phyloP scores from a whole-genome alignment of 75 land plant genomes.

The Azolla pinnata region DNA sequence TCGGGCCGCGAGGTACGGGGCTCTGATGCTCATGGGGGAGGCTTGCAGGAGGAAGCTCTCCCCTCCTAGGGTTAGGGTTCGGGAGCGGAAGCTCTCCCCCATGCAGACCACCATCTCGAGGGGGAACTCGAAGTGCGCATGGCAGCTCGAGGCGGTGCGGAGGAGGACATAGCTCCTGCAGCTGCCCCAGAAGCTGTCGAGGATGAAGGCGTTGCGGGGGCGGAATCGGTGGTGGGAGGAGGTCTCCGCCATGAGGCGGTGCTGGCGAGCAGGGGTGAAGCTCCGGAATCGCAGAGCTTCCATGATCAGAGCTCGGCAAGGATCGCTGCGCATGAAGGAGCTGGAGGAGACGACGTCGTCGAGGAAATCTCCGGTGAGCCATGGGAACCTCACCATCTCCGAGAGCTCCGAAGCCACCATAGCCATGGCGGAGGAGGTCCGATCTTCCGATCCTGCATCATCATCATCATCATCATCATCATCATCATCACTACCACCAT shows the following conservation, averaged over 20 bases:
- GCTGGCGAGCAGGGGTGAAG: constrained; percentile 35
- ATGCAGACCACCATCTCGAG: constrained; percentile 37
- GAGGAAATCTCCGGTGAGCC: constrained; percentile 34
- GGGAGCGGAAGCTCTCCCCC: constrained; percentile 31
- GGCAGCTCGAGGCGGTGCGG: constrained; percentile 21
- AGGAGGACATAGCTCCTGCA: constrained; percentile 23
- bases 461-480: no score
- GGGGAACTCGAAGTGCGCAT: constrained; percentile 34
- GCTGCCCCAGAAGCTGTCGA: constrained; percentile 38
- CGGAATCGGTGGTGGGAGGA: constrained; percentile 32
- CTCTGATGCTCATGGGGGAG: no score
- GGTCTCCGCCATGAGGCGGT: constrained; percentile 29
- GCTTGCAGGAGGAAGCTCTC: no score
- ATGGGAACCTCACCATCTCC: constrained; percentile 30
- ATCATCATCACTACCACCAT: no score
- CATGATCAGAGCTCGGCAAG: constrained; percentile 32
- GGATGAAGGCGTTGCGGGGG: constrained; percentile 28
- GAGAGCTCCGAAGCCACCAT: constrained; percentile 17
- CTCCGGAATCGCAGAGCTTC: constrained; percentile 33
- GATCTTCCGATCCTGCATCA: no score
- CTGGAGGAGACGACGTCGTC: constrained; percentile 22
- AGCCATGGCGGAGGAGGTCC: no score
- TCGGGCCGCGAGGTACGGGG: no score
- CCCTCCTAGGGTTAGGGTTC: constrained; percentile 22
- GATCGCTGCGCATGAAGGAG: constrained; percentile 18